Base-by-base conservation (phyloP, 2,329 filamentous ascomycete species). In the Cordyceps cateniannulata region DNA sequence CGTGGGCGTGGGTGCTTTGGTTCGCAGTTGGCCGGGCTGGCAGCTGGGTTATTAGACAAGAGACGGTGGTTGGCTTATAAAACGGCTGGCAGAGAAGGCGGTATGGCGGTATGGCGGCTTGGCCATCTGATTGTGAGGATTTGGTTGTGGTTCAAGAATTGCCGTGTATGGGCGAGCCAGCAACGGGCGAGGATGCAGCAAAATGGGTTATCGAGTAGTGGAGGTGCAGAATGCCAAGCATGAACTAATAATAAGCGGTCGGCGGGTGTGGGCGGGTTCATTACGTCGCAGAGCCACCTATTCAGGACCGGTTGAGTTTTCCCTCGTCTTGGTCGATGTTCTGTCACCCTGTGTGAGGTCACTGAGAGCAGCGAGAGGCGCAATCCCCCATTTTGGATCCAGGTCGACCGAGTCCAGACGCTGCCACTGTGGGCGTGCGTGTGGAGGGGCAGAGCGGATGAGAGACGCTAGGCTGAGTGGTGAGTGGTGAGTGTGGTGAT, bases 321-420 rank as follows among this genome's bases (percentile, higher is more conserved):
- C 29, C 22, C 20, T 38, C 44, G 18, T 49, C 32, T 57, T 49
- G 54, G 54, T 57, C 22, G 44, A 40, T 18, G 22, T n/a, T 45
- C 14, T 47, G 20, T 24, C n/a, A n/a, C 42, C n/a, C 22, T 12
- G 10, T 10, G 32, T 35, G 32, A 35, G 32, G 32, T 35, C 32
- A 35, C 5, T 29, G 27, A 29, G 20, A 22, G 42, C 42, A 45
- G 52, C 8, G 25, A 16, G 32, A 47, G 22, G 44, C n/a, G 9
- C 14, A 25, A 40, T n/a, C 29, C 32, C 32, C 40, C 52, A 42
- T 40, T 45, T 50, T 42, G 38, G 38, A n/a, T 29, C 20, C 45
- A 56, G 24, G 22, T 25, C 29, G 56, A 59, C 56, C 22, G 56
- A 59, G 56, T 51, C 56, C 56, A 59, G 56, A 59, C 32, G 25